Base-by-base conservation (phyloP, 345 rosid genomes). In the Hypericum perforatum region DNA sequence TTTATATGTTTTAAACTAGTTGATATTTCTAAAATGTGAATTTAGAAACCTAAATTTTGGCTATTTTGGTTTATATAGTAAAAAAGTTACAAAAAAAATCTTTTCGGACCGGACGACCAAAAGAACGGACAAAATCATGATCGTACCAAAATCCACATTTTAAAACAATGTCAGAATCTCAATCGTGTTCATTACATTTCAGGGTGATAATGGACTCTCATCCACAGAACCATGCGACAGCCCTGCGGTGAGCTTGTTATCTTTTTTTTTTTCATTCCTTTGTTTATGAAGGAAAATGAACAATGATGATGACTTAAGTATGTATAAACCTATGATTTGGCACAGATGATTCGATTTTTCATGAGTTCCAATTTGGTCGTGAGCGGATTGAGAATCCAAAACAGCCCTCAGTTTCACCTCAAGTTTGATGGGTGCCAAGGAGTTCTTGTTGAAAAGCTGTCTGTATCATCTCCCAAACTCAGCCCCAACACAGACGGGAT, bases 401-500 rank as follows among this genome's bases (percentile, higher is more conserved):
- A 92, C 80, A 92, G 96, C 43, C 98, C 98, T 3, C 88, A 82
- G 37, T 77, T 92, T 58, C 98, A 87, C 70, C 77, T 92, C 82
- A 92, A 92, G 68, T 92, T 92, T 29, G 98, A 92, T 16, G 98
- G 98, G 13, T 92, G 98, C 38, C 67, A 88, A 67, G 95, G 96
- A 40, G 98, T 92, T 41, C 0, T 65, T 12, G 81, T 92, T 0
- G 74, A 83, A 8, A 76, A 71, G 32, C 52, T 92, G 5, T 82
- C 77, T 39, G 82, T 92, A 0, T 78, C 83, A 1, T 79, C 98
- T 0, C 96, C 98, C 2, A 92, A 92, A 63, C 88, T 92, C 0
- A 92, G 96, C 73, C 98, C 96, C 1, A 92, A 92, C 59, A 92
- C 98, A 0, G 98, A 92, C 36, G 98, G 96, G 15, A 87, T 92